A percentile compares a stretch with the other conserved stretches of the same genome.
phyloP scores from a whole-genome alignment of 306 rosid species.

The Castanopsis chinensis region DNA sequence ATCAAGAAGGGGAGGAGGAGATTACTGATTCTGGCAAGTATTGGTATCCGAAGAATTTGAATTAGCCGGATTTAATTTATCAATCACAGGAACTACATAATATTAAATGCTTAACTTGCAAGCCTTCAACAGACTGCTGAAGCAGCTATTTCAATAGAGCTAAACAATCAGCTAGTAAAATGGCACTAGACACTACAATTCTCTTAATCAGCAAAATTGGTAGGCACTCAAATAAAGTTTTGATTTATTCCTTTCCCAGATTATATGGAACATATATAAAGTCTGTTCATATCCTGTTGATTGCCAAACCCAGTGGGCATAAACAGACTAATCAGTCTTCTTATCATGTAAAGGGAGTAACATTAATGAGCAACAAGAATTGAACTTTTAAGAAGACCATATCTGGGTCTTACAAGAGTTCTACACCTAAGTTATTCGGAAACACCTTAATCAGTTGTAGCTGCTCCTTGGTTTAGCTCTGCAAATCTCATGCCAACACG shows the following conservation, averaged over 20 bases:
- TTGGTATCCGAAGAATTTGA: not conserved
- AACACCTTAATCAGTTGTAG: constrained; percentile 35
- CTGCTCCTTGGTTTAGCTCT: constrained; percentile 57
- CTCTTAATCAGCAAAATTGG: not conserved
- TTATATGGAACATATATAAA: not conserved
- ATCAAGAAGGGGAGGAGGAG: not conserved
- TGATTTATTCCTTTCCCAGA: not conserved
- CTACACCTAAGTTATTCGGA: not conserved
- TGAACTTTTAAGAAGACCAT: not conserved
- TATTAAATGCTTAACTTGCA: not conserved
- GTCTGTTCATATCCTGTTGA: not conserved
- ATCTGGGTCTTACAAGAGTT: not conserved
- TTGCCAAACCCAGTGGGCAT: not conserved
- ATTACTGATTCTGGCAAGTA: not conserved
- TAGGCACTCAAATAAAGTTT: not conserved
- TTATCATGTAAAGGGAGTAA: not conserved
- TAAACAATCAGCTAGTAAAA: not conserved
- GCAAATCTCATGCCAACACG: constrained; percentile 56
- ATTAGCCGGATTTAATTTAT: not conserved
- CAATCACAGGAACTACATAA: not conserved
- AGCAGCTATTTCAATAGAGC: not conserved
- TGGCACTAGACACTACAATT: not conserved
- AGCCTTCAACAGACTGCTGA: not conserved
- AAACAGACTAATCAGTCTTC: not conserved
- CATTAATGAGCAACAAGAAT: not conserved